Conservation (phyloP, 1,139 yeast species). For the Hansenula lynferdii region DNA sequence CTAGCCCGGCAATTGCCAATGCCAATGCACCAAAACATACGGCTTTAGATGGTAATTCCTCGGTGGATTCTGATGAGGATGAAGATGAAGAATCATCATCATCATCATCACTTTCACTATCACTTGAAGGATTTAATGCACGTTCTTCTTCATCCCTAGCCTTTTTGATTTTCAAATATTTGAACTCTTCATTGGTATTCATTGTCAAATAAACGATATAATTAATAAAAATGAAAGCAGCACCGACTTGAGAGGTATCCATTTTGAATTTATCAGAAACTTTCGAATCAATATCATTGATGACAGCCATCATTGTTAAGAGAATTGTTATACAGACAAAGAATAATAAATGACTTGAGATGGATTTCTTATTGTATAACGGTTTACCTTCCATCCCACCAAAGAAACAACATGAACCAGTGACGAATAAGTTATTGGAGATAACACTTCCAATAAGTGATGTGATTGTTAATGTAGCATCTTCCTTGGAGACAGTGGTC, state of each 20-base stretch:
- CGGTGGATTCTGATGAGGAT: slow-evolving; percentile 4
- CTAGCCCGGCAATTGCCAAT: slow-evolving; percentile 18
- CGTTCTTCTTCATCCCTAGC: slow-evolving; percentile 8
- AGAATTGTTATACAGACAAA: slow-evolving; percentile 15
- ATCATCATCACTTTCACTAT: slow-evolving; percentile 3
- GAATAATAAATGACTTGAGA: slow-evolving; percentile 16
- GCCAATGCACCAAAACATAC: slow-evolving; percentile 21
- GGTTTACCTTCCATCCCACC: slow-evolving; percentile 19
- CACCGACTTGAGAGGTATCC: slow-evolving; percentile 19
- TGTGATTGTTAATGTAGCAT: slow-evolving; percentile 24
- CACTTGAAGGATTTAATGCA: slow-evolving; percentile 4
- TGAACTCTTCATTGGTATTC: slow-evolving; percentile 20
- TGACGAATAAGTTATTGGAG: slow-evolving; percentile 19
- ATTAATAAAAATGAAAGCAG: slow-evolving; percentile 16
- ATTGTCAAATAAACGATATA: slow-evolving; percentile 16
- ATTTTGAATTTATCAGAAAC: slow-evolving; percentile 13
- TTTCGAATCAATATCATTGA: slow-evolving; percentile 13
- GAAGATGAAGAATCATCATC: background rate
- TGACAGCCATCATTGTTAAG: slow-evolving; percentile 15
- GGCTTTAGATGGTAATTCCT: slow-evolving; percentile 13
- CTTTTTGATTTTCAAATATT: slow-evolving; percentile 11
- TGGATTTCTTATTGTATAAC: slow-evolving; percentile 12
- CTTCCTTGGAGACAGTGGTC: slow-evolving; percentile 21
- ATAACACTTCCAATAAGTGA: slow-evolving; percentile 19
- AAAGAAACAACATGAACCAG: slow-evolving; percentile 19